Percentiles rank a stretch among this genome's conserved stretches.
phyloP scores from a whole-genome alignment of 148 eudicot species.

The Cornus kousa region DNA sequence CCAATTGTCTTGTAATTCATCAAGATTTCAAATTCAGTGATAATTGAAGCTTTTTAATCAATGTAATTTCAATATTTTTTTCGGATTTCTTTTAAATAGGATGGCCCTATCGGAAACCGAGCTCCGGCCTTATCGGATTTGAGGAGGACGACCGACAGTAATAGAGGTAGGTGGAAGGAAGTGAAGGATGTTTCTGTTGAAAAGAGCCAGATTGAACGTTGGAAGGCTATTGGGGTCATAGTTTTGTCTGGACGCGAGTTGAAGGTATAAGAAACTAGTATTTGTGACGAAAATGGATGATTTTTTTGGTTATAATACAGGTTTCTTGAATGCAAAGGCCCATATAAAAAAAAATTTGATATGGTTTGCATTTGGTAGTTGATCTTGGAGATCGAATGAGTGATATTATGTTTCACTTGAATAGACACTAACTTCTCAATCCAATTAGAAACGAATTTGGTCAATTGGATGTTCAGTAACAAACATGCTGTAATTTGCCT shows the following conservation, averaged over 20 bases:
- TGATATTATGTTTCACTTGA: too few species aligned
- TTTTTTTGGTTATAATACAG: neutral
- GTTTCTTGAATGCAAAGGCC: neutral
- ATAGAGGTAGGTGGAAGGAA: constrained; percentile 15
- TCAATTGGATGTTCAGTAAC: neutral
- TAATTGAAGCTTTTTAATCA: neutral
- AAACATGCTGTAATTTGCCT: neutral
- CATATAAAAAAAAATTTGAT: neutral
- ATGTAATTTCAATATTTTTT: constrained; percentile 5
- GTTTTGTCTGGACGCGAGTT: constrained; percentile 55
- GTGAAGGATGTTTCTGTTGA: constrained; percentile 22
- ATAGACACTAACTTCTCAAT: too few species aligned
- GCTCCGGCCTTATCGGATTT: constrained; percentile 33
- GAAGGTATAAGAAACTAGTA: constrained; percentile 38
- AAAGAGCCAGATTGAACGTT: constrained; percentile 52
- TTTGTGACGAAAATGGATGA: neutral
- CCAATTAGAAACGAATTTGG: too few species aligned
- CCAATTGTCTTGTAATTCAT: neutral
- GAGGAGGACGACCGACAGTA: constrained; percentile 22
- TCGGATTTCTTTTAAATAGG: constrained; percentile 32
- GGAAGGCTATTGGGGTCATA: constrained; percentile 75
- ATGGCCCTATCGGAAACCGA: constrained; percentile 70
- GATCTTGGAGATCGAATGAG: too few species aligned
- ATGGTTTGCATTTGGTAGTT: neutral
- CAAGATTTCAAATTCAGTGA: neutral